A percentile compares a stretch with the other conserved stretches of the same genome.
These are phyloP conservation scores for Cymodocea nodosa DNA, from an alignment of 116 monocot species.

Conservation along the genomic window DNA sequence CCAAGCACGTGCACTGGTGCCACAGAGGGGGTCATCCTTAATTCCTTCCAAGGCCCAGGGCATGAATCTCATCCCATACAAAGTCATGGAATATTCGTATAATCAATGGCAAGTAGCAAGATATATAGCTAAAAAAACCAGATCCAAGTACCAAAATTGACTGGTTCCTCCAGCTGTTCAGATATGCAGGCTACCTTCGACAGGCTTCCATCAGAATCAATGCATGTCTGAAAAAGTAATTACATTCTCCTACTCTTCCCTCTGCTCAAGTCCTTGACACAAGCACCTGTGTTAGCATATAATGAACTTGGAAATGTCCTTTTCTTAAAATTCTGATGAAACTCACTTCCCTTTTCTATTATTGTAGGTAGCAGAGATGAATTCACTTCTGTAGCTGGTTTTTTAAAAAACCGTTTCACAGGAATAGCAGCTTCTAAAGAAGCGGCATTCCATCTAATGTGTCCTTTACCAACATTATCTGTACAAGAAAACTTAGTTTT, in stretches of 20 bases:
- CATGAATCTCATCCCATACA: too few species aligned
- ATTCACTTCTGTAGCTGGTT: constrained; percentile 1
- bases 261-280: background rate
- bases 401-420: background rate
- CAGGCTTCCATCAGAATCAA: background rate
- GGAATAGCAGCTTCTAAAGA: background rate
- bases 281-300: constrained; percentile 3
- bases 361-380: background rate
- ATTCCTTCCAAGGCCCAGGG: too few species aligned
- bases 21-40: too few species aligned
- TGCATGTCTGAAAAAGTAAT: background rate
- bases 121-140: too few species aligned
- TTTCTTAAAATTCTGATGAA: background rate
- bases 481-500: constrained; percentile 3
- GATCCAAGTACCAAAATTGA: too few species aligned
- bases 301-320: background rate
- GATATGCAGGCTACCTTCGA: too few species aligned
- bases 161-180: too few species aligned
- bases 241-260: constrained; percentile 1
- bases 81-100: too few species aligned
- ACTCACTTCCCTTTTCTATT: background rate
- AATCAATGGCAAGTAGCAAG: too few species aligned
- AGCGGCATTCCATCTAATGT: constrained; percentile 2
- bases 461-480: constrained; percentile 2
- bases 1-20: too few species aligned